These are phyloP conservation scores for Vanderwaltozyma yarrowii DNA, from an alignment of 805 yeast species.

Conservation along the genomic window DNA sequence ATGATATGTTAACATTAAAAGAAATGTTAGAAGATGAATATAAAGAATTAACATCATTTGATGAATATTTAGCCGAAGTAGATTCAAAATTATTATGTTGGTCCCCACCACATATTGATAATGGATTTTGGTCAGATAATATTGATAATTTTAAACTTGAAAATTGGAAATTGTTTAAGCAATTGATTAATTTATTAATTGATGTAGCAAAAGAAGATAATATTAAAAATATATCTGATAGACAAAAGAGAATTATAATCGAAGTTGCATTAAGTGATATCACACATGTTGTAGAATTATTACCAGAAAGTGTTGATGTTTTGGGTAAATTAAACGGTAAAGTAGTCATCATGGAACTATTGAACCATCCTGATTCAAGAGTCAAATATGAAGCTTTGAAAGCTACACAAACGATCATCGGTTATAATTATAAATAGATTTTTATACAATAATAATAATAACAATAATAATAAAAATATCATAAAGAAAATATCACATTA, in stretches of 20 bases:
- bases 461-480: background rate
- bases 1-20: conserved; percentile 52
- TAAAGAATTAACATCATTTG: conserved; percentile 77
- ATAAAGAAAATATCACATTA: too few relatives aligned
- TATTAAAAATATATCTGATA: conserved; percentile 26
- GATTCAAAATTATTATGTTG: conserved; percentile 68
- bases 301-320: conserved; percentile 50
- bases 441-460: too few relatives aligned
- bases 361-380: conserved; percentile 72
- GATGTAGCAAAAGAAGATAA: conserved; percentile 23
- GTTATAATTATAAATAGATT: conserved; percentile 42
- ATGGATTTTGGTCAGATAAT: conserved; percentile 86
- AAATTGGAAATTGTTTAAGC: conserved; percentile 61
- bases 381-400: conserved; percentile 91
- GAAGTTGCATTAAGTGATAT: conserved; percentile 65
- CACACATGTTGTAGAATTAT: conserved; percentile 46
- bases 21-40: conserved; percentile 62
- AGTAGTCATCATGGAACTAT: conserved; percentile 71
- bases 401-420: conserved; percentile 89
- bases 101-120: conserved; percentile 87
- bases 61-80: conserved; percentile 81
- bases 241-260: conserved; percentile 28
- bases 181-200: conserved; percentile 45
- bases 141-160: conserved; percentile 63
- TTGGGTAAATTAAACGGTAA: conserved; percentile 54